Evolutionary conservation across 257 asterid species (phyloP).

Genomic region (Euphrasia confusa): DNA sequence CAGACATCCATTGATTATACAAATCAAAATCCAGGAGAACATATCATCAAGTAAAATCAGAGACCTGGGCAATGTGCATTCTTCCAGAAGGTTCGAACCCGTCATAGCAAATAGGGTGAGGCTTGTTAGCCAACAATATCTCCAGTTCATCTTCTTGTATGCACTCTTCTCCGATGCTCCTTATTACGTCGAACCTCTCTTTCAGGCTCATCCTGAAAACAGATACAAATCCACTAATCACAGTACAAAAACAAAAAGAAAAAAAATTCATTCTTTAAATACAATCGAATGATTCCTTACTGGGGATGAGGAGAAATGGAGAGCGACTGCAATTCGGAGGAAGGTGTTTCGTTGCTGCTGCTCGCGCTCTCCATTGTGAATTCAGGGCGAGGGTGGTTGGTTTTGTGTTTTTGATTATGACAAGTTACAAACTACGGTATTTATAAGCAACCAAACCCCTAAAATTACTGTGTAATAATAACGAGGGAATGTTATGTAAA

Average conservation of each 20-base stretch:
- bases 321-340: not conserved
- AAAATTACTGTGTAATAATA: no score
- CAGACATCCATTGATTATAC: no score
- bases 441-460: no score
- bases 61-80: slow-evolving; percentile 96
- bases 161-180: slow-evolving; percentile 91
- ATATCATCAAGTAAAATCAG: no score
- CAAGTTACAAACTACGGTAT: no score
- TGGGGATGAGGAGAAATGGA: not conserved
- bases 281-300: not conserved
- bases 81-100: slow-evolving; percentile 96
- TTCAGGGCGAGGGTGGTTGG: no score
- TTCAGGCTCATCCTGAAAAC: slow-evolving; percentile 45
- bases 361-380: not conserved
- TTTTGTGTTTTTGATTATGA: no score
- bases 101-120: slow-evolving; percentile 70
- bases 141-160: slow-evolving; percentile 80
- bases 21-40: no score
- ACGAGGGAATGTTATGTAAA: no score
- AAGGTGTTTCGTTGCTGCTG: not conserved
- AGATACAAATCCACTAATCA: not conserved
- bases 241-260: not conserved
- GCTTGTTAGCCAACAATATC: slow-evolving; percentile 62
- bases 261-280: not conserved
- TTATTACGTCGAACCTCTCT: slow-evolving; percentile 54